Percentiles rank a stretch among this genome's conserved stretches.
Conservation (phyloP, 257 asterid species). For the Cordia subcordata region DNA sequence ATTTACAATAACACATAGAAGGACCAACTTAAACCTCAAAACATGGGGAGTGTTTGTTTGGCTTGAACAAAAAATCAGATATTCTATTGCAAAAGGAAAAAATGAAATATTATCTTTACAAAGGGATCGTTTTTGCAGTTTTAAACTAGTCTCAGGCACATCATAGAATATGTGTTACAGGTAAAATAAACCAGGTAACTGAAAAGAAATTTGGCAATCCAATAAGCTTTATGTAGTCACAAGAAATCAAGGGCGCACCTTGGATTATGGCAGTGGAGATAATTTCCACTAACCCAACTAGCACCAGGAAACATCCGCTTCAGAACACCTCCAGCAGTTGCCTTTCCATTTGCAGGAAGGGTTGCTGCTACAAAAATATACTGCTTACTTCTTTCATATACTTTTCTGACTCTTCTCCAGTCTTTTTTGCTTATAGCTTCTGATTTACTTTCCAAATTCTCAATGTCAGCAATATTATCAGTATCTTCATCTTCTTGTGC, state of each 20-base stretch:
- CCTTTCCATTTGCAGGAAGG: conserved; percentile 89
- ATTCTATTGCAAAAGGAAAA: background rate
- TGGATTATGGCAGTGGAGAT: conserved; percentile 87
- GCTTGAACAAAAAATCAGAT: too few relatives aligned
- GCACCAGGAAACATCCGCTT: conserved; percentile 89
- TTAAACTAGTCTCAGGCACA: background rate
- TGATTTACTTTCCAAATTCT: conserved; percentile 30
- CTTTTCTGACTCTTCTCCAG: conserved; percentile 85
- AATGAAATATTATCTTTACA: background rate
- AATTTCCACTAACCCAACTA: conserved; percentile 82
- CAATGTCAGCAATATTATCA: conserved; percentile 28
- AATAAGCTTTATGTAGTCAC: conserved; percentile 5
- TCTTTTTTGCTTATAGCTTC: conserved; percentile 44
- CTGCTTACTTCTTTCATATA: conserved; percentile 83
- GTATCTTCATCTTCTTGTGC: conserved; percentile 37
- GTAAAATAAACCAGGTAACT: background rate
- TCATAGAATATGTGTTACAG: background rate
- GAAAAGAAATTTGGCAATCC: conserved; percentile 3
- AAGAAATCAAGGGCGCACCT: conserved; percentile 42
- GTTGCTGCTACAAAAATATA: conserved; percentile 97
- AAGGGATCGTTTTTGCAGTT: too few relatives aligned
- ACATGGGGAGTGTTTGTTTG: too few relatives aligned
- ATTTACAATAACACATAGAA: too few relatives aligned
- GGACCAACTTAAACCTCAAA: too few relatives aligned
- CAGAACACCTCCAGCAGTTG: conserved; percentile 84